phyloP scores from a whole-genome alignment of 352 stramenopile species.

The Phytophthora parvispora region DNA sequence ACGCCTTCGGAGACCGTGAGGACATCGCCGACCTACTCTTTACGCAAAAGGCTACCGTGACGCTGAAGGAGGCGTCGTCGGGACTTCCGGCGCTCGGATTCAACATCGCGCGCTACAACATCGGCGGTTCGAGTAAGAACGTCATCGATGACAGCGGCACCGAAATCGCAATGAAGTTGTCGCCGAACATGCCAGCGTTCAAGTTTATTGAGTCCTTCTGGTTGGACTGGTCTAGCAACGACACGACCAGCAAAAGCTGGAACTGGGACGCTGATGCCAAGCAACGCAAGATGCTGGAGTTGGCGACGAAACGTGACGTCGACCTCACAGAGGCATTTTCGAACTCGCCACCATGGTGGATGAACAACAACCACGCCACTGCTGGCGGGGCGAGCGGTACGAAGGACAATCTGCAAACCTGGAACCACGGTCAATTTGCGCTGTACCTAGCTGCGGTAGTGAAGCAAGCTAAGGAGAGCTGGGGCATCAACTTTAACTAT shows the following conservation, averaged over 20 bases:
- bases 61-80: slow-evolving; percentile 20
- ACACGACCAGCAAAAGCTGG: slow-evolving; percentile 49
- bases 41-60: slow-evolving; percentile 46
- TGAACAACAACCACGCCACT: slow-evolving; percentile 58
- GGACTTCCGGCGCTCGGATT: slow-evolving; percentile 47
- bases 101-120: slow-evolving; percentile 67
- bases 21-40: slow-evolving; percentile 64
- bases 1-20: slow-evolving; percentile 54
- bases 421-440: slow-evolving; percentile 53
- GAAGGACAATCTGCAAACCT: slow-evolving; percentile 54
- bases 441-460: slow-evolving; percentile 51
- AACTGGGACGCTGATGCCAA: slow-evolving; percentile 52
- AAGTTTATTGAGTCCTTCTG: slow-evolving; percentile 58
- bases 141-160: slow-evolving; percentile 46
- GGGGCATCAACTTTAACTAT: slow-evolving; percentile 58
- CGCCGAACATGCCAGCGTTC: slow-evolving; percentile 55
- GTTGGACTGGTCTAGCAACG: slow-evolving; percentile 53
- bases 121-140: slow-evolving; percentile 51
- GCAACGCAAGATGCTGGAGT: slow-evolving; percentile 46
- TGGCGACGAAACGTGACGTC: slow-evolving; percentile 43
- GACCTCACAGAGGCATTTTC: slow-evolving; percentile 59
- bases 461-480: slow-evolving; percentile 49
- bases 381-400: slow-evolving; percentile 44
- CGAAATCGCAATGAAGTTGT: slow-evolving; percentile 43
- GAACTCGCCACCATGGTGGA: slow-evolving; percentile 73